phyloP scores from a whole-genome alignment of 768 basidiomycete genomes.

The Rhodotorula paludigena region DNA sequence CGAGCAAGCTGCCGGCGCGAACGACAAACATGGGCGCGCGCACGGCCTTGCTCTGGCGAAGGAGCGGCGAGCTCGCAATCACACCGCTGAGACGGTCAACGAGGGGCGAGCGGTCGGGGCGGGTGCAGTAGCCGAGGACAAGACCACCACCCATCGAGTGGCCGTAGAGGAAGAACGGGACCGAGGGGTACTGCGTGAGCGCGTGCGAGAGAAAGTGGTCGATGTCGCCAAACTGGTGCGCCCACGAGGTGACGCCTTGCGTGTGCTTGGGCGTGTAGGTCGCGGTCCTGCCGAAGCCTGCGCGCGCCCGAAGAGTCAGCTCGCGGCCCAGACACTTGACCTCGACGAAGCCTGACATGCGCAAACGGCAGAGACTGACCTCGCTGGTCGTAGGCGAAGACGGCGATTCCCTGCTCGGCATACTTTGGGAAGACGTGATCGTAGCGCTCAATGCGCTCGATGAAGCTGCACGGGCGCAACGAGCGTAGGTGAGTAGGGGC shows the following conservation, averaged over 20 bases:
- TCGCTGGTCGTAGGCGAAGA: conserved; percentile 42
- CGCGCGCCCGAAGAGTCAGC: not conserved
- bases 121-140: conserved; percentile 27
- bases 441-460: conserved; percentile 40
- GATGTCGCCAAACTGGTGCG: conserved; percentile 36
- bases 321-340: no score
- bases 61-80: conserved; percentile 22
- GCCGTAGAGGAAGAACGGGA: conserved; percentile 37
- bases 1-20: conserved; percentile 20
- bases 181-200: not conserved
- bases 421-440: conserved; percentile 38
- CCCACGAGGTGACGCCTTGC: conserved; percentile 33
- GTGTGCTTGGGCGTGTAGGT: conserved; percentile 19
- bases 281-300: conserved; percentile 41
- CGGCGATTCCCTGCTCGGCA: conserved; percentile 32
- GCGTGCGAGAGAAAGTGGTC: conserved; percentile 36
- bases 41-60: conserved; percentile 24
- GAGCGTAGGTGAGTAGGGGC: not conserved
- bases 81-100: conserved; percentile 21
- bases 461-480: conserved; percentile 19
- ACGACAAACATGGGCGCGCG: conserved; percentile 11
- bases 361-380: conserved; percentile 8
- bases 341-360: not conserved
- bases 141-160: conserved; percentile 40
- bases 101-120: not conserved